Evolutionary conservation across 2,329 filamentous ascomycete species (phyloP).

Genomic region (Fusarium goolgardi): DNA sequence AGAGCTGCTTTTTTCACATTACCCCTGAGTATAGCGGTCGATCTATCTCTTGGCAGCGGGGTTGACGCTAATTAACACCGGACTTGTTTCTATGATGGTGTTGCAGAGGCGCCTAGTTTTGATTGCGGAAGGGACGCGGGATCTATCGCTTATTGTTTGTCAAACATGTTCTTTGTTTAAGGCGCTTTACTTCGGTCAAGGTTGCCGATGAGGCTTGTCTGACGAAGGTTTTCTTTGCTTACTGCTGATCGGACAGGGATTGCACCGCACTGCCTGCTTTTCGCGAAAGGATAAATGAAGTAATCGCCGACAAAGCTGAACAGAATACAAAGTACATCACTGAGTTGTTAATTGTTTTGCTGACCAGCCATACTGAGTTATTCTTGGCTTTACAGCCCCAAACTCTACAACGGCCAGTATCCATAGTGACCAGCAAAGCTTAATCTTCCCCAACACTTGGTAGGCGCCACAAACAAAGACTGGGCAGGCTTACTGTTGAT

Average conservation of each 20-base stretch:
- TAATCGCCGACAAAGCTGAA: neutral
- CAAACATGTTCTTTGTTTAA: neutral
- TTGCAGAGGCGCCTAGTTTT: constrained; percentile 4
- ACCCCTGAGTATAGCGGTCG: constrained; percentile 30
- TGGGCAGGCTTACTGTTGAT: neutral
- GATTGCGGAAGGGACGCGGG: neutral
- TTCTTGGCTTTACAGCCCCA: neutral
- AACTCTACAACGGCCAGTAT: neutral
- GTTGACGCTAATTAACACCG: constrained; percentile 1
- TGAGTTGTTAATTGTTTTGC: neutral
- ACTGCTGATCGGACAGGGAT: constrained; percentile 14
- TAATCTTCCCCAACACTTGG: neutral
- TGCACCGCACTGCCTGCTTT: neutral
- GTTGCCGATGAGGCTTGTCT: neutral
- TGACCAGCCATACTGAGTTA: neutral
- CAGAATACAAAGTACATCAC: no score
- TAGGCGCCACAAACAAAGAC: constrained; percentile 1
- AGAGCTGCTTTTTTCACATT: constrained; percentile 8
- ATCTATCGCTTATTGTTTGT: neutral
- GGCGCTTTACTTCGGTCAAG: neutral
- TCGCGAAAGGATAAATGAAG: neutral
- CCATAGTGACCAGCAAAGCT: constrained; percentile 1
- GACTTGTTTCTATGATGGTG: neutral
- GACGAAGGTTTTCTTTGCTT: neutral
- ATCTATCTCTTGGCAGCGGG: constrained; percentile 32